These are phyloP conservation scores for Abrus pulchellus DNA, from an alignment of 306 rosid genomes.

Conservation along the genomic window DNA sequence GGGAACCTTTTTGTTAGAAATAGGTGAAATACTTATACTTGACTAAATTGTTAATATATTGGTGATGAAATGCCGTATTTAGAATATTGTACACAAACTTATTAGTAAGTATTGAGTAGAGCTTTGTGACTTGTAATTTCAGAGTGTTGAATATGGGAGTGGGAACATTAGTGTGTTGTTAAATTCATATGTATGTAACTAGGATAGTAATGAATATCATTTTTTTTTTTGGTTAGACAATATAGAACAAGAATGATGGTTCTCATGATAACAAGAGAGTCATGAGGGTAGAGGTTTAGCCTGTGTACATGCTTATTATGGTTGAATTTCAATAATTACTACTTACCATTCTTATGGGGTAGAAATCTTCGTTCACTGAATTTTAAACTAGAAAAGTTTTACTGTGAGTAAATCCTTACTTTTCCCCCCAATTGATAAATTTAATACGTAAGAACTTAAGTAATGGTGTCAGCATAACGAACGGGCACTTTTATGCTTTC, in stretches of 20 bases:
- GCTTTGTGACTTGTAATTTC: constrained; percentile 16
- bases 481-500: constrained; percentile 26
- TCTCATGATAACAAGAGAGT: constrained; percentile 20
- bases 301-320: constrained; percentile 11
- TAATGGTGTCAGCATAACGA: constrained; percentile 8
- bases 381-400: not conserved
- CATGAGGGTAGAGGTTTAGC: constrained; percentile 25
- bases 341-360: constrained; percentile 13
- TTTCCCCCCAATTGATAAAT: not conserved
- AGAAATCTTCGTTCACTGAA: constrained; percentile 23
- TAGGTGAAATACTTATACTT: constrained; percentile 3
- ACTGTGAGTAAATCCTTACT: not conserved
- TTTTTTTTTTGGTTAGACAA: not conserved
- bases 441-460: constrained; percentile 17
- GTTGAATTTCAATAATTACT: constrained; percentile 32
- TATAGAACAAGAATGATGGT: constrained; percentile 19
- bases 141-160: constrained; percentile 17
- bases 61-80: not conserved
- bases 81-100: not conserved
- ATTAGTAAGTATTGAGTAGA: constrained; percentile 19
- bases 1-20: constrained; percentile 25
- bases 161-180: not conserved
- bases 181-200: not conserved
- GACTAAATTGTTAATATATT: constrained; percentile 17
- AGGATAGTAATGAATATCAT: constrained; percentile 13